These are phyloP conservation scores for Epichloe brachyelytri DNA, from an alignment of 2,329 filamentous ascomycete species.

Conservation along the genomic window DNA sequence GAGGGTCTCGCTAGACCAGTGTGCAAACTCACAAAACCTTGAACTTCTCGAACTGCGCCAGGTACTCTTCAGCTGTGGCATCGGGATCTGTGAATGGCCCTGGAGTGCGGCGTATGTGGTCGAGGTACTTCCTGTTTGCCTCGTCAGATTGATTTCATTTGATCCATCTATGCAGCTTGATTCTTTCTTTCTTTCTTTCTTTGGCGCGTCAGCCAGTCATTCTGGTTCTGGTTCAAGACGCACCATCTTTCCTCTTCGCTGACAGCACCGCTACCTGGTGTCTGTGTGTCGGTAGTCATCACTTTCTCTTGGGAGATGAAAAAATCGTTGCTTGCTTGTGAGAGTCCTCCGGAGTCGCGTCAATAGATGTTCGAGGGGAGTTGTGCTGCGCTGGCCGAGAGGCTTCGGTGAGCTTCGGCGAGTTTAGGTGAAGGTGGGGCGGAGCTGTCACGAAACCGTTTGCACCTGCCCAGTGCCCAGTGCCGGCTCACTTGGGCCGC, in stretches of 20 bases:
- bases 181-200: background rate
- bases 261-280: slow-evolving; percentile 4
- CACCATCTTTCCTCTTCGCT: slow-evolving; percentile 24
- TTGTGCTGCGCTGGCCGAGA: background rate
- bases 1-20: background rate
- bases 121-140: slow-evolving; percentile 59
- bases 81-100: slow-evolving; percentile 72
- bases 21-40: slow-evolving; percentile 55
- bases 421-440: slow-evolving; percentile 22
- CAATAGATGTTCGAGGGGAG: background rate
- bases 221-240: slow-evolving; percentile 1
- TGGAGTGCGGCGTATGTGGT: slow-evolving; percentile 61
- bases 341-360: background rate
- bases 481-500: too few relatives aligned
- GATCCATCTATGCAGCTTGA: background rate
- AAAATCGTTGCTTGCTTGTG: background rate
- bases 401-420: slow-evolving; percentile 10
- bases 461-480: too few relatives aligned
- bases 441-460: background rate
- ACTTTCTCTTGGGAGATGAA: background rate
- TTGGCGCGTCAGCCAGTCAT: too few relatives aligned
- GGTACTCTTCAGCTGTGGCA: slow-evolving; percentile 36
- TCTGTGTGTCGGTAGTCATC: slow-evolving; percentile 16
- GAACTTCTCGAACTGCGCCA: slow-evolving; percentile 49
- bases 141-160: background rate